Percentiles rank a stretch among this genome's conserved stretches.
Evolutionary conservation across 805 yeast species (phyloP).

Genomic region (Lipomyces anomalus): DNA sequence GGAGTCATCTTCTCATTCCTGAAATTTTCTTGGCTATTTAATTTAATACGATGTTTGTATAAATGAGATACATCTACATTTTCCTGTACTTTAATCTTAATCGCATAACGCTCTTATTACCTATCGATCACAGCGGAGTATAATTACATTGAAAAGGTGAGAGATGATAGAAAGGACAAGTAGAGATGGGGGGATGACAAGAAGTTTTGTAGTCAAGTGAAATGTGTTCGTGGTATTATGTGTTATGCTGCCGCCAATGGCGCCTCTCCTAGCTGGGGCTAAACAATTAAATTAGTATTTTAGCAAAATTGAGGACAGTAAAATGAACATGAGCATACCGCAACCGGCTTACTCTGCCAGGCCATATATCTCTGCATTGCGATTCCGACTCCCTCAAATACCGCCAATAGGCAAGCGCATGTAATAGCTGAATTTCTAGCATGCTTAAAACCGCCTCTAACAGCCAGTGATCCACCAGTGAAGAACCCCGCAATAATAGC

Average conservation of each 20-base stretch:
- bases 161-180: background rate
- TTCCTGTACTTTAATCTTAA: no score
- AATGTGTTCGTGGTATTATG: no score
- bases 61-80: no score
- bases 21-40: no score
- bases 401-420: constrained; percentile 94
- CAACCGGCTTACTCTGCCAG: background rate
- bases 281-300: no score
- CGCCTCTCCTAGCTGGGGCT: background rate
- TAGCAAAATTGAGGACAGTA: no score
- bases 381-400: constrained; percentile 96
- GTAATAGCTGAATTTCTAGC: constrained; percentile 94
- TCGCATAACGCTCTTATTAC: background rate
- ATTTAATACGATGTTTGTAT: no score
- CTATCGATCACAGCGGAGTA: background rate
- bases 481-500: constrained; percentile 96
- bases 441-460: constrained; percentile 98
- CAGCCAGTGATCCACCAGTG: constrained; percentile 96
- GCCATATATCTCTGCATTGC: constrained; percentile 90
- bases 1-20: no score
- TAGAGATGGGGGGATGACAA: no score
- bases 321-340: background rate
- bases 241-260: background rate
- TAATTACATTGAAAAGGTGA: background rate
- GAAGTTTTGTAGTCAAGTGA: no score